phyloP scores from a whole-genome alignment of 805 yeast species.

The Myxozyma udenii region DNA sequence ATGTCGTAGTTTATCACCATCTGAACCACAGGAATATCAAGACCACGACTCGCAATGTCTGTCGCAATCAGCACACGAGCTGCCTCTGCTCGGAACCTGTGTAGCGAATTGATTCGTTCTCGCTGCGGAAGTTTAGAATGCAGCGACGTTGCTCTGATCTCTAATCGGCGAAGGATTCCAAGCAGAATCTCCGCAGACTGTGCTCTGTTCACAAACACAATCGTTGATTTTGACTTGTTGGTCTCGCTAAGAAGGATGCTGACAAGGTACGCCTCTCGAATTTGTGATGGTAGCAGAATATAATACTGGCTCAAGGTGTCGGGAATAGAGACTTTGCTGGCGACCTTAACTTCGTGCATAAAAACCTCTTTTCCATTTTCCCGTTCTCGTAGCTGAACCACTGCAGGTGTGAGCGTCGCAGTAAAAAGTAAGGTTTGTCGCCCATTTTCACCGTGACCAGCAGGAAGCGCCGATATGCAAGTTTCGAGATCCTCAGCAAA shows the following conservation, averaged over 20 bases:
- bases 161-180: slow-evolving; percentile 69
- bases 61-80: slow-evolving; percentile 92
- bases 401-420: slow-evolving; percentile 93
- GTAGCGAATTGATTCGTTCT: slow-evolving; percentile 87
- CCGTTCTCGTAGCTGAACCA: slow-evolving; percentile 77
- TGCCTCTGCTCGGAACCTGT: slow-evolving; percentile 89
- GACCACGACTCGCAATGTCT: slow-evolving; percentile 95
- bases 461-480: slow-evolving; percentile 71
- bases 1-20: slow-evolving; percentile 87
- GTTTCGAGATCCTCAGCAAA: slow-evolving; percentile 74
- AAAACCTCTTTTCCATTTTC: slow-evolving; percentile 55
- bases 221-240: slow-evolving; percentile 64
- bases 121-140: slow-evolving; percentile 94
- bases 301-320: slow-evolving; percentile 62
- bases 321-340: slow-evolving; percentile 64
- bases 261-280: slow-evolving; percentile 83
- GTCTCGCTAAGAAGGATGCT: slow-evolving; percentile 61
- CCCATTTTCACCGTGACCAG: slow-evolving; percentile 44
- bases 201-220: slow-evolving; percentile 89
- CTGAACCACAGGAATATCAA: slow-evolving; percentile 91
- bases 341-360: slow-evolving; percentile 13
- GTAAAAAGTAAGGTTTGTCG: slow-evolving; percentile 91
- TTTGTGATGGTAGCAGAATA: slow-evolving; percentile 77
- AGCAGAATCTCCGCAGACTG: slow-evolving; percentile 83
- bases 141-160: slow-evolving; percentile 78